Conservation (phyloP, 2,329 filamentous ascomycete genomes). For the Phoma sp. region DNA sequence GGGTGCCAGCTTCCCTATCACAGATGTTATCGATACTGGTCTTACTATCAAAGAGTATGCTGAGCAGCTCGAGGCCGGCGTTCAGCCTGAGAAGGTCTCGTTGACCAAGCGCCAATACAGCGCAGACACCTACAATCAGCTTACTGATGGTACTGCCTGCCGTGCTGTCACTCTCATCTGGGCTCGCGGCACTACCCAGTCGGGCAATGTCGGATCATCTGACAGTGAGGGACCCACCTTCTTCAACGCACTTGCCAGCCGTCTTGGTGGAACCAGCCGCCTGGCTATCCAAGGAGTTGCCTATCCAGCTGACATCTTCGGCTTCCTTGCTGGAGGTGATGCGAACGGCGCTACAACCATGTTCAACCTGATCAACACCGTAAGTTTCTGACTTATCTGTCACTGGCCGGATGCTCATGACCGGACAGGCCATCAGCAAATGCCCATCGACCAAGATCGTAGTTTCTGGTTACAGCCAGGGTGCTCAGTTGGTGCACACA, state of each 20-base stretch:
- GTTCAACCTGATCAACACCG: constrained; percentile 44
- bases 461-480: constrained; percentile 45
- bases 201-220: constrained; percentile 58
- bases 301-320: constrained; percentile 54
- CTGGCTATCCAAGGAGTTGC: constrained; percentile 63
- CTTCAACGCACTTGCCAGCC: constrained; percentile 53
- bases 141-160: constrained; percentile 47
- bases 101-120: constrained; percentile 27
- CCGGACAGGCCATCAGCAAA: constrained; percentile 21
- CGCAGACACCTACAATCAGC: constrained; percentile 38
- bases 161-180: constrained; percentile 60
- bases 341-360: constrained; percentile 52
- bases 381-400: constrained; percentile 31
- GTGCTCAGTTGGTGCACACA: constrained; percentile 54
- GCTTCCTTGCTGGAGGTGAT: constrained; percentile 57
- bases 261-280: constrained; percentile 50
- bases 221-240: constrained; percentile 56
- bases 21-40: constrained; percentile 30
- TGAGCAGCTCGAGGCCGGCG: constrained; percentile 26
- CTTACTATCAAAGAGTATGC: constrained; percentile 36
- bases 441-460: constrained; percentile 43
- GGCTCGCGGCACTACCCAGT: constrained; percentile 61
- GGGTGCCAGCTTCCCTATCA: constrained; percentile 35
- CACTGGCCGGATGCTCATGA: not conserved
- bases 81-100: constrained; percentile 5